Evolutionary conservation across 352 stramenopile species (phyloP), one percentile per base, ranked within the genome.

Genomic region (Phytophthora chlamydospora): DNA sequence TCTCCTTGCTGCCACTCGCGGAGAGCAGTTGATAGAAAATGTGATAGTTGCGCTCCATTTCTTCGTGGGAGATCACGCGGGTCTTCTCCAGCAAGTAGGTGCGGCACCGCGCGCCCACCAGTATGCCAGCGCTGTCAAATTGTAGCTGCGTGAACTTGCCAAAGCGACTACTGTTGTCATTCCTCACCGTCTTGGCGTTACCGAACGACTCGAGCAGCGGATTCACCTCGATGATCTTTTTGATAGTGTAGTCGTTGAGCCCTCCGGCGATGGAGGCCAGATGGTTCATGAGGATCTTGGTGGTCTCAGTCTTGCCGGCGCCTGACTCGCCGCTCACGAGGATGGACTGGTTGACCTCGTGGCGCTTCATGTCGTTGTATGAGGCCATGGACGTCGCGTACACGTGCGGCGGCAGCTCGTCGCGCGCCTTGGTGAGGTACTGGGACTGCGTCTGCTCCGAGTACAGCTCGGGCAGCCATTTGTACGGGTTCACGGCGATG

Each of bases 131-230:
- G 13, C 57, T 62, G 47, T 92, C 83, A 62, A 99, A 99, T 60
- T 97, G 81, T 10, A 99, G 82, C 64, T 99, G 87, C 59, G 97
- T 99, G 62, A 98, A 99, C 72, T 98, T 98, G 34, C 96, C 97
- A 71, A 99, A 99, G 19, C 97, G 88, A 58, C 66, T 90, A 47
- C 88, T 98, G 75, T 99, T 99, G 75, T 98, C 92, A 73, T 99
- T 99, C 9, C 97, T 78, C 29, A 98, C 81, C 6, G 97, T 99
- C 66, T 98, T 97, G 61, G 97, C 96, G 71, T 95, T 95, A 27
- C 86, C 86, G 51, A 95, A 95, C 13, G 76, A 89, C 56, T 95
- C 86, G n/a, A 95, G 73, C 42, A 95, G 69, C 39, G 86, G 86
- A 57, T 91, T 95, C 11, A 91, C 80, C 45, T 95, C 71, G 38